These are phyloP conservation scores for Parathielavia hyrcaniae DNA, from an alignment of 495 filamentous ascomycete species.

Conservation along the genomic window DNA sequence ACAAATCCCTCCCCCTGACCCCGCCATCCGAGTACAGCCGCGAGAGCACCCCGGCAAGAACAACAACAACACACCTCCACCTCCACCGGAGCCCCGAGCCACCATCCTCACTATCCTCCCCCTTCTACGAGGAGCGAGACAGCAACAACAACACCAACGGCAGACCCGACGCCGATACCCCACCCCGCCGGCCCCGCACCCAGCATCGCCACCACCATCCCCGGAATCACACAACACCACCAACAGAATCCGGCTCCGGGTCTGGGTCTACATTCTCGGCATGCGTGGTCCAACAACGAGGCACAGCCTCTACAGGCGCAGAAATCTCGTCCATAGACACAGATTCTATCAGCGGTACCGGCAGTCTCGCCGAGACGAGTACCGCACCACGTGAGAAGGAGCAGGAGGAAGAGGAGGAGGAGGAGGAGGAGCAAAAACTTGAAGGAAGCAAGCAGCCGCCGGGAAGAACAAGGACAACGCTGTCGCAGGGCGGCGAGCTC, in stretches of 20 bases:
- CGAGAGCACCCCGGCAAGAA: constrained; percentile 19
- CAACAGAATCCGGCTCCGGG: too few relatives aligned
- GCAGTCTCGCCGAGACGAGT: too few relatives aligned
- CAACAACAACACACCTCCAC: constrained; percentile 5
- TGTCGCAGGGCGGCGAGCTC: constrained; percentile 24
- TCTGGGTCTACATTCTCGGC: too few relatives aligned
- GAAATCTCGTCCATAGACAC: not conserved
- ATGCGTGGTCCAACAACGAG: not conserved
- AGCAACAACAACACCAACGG: not conserved
- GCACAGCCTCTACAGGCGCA: not conserved
- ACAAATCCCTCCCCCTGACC: constrained; percentile 35
- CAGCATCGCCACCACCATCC: not conserved
- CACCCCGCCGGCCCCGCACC: not conserved
- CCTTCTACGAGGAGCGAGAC: constrained; percentile 12
- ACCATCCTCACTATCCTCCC: too few relatives aligned
- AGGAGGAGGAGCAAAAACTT: not conserved
- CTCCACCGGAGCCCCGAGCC: constrained; percentile 13
- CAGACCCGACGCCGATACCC: not conserved
- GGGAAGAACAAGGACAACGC: constrained; percentile 1
- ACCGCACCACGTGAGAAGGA: not conserved
- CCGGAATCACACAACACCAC: not conserved
- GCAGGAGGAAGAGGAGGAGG: not conserved
- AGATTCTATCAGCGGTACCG: not conserved
- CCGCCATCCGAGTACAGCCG: constrained; percentile 35
- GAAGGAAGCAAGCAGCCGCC: constrained; percentile 1